Evolutionary conservation across 2,329 filamentous ascomycete genomes (phyloP), one percentile per base, ranked within the genome.

Genomic region (Alternaria sp.): DNA sequence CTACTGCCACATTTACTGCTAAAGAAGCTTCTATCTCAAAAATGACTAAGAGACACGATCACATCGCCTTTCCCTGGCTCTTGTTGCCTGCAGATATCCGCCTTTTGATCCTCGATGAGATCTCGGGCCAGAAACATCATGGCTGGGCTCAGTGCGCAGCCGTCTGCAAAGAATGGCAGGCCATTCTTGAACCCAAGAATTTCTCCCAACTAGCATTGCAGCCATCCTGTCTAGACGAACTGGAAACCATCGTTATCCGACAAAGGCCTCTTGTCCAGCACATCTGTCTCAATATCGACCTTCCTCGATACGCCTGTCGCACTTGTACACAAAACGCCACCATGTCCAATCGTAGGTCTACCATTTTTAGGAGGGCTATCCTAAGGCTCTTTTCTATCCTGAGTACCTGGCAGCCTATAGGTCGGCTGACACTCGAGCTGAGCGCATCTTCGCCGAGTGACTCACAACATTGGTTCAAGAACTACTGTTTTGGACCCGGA

Each of bases 371-470:
- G 45, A 60, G 37, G 53, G 56, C 59, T 62, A 60, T 60, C 51
- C 44, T 62, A 56, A 62, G 59, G 56, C 62, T 65, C 53, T 65
- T 62, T 60, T 60, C 59, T 65, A 60, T 62, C 59, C 62, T 65
- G 52, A 62, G 62, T 62, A 65, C 60, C 59, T 65, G 62, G 62
- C 56, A 62, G 51, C 60, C 62, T 62, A 58, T 59, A 57, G 62
- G 60, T 64, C 57, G 39, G 49, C 41, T 65, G 37, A 65, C 54
- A 56, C 62, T 65, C 37, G 60, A 65, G 54, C 62, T 65, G 57
- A 63, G 49, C 62, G 62, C 62, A 63, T 65, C 62, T 63, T 65
- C 62, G 54, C 60, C 62, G 54, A 65, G 62, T 63, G 62, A 65
- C 60, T 65, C 60, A 61, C 56, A 65, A 61, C 62, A 65, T 45